Evolutionary conservation across 1,284 basidiomycete species (phyloP).

Genomic region (Sanghuangporus baumii): DNA sequence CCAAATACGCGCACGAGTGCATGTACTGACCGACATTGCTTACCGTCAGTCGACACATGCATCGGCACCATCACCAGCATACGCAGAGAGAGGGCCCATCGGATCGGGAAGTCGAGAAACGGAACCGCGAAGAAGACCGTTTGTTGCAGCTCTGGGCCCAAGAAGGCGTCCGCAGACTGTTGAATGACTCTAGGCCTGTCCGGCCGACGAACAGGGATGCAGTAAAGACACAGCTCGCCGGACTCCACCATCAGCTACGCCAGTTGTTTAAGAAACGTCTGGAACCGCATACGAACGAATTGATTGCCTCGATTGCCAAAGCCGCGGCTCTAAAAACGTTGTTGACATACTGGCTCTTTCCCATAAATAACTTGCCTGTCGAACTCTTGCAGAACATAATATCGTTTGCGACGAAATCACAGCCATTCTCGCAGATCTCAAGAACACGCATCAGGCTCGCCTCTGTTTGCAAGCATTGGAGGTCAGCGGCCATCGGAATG

Average conservation of each 20-base stretch:
- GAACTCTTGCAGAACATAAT: conserved; percentile 63
- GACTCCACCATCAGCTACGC: not conserved
- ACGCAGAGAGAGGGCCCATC: too few relatives aligned
- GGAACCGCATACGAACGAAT: conserved; percentile 23
- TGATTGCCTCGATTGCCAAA: conserved; percentile 20
- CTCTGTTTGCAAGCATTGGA: conserved; percentile 54
- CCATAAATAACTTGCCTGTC: conserved; percentile 51
- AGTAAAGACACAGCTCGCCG: not conserved
- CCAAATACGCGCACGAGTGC: too few relatives aligned
- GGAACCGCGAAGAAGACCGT: too few relatives aligned
- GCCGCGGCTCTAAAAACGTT: conserved; percentile 23
- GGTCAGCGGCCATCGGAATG: conserved; percentile 40
- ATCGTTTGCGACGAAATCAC: conserved; percentile 46
- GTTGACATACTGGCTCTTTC: conserved; percentile 44
- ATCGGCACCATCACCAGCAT: too few relatives aligned
- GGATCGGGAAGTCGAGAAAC: too few relatives aligned
- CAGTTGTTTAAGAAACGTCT: not conserved
- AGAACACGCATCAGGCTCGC: conserved; percentile 42
- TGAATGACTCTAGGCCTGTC: not conserved
- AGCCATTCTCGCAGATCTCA: conserved; percentile 30
- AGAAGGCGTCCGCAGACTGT: too few relatives aligned
- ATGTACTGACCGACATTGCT: too few relatives aligned
- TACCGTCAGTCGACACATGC: too few relatives aligned
- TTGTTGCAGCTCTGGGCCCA: too few relatives aligned
- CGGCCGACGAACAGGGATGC: not conserved